Evolutionary conservation across 2,329 filamentous ascomycete species (phyloP), one percentile per base, ranked within the genome.

Genomic region (Tolypocladium sp.): DNA sequence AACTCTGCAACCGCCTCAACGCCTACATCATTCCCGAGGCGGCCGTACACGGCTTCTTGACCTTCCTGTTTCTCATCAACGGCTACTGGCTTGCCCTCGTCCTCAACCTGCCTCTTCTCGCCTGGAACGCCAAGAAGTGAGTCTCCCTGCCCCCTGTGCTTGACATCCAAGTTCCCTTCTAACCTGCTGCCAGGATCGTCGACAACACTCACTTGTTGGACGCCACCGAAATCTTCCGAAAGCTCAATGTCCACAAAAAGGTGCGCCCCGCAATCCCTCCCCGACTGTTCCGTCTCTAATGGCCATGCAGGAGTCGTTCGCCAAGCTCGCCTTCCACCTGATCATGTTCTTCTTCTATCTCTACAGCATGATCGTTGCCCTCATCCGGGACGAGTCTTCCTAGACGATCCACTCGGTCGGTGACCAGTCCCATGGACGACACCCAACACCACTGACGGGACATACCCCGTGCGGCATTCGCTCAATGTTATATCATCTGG

Each of bases 261-360:
- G 92, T 93, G 76, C 30, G 61, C 54, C 25, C 4, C 13, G 17
- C 2, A 22, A 33, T 27, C 41, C 30, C 25, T 42, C 33, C 25
- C 20, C 17, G 20, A 12, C 37, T 25, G 8, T 42, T 37, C 3
- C 25, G 17, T 40, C 25, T 58, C 66, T 72, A 65, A 74, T 61
- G 37, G 1, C 20, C 61, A 64, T 58, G 70, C 59, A 96, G 92
- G 94, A 99, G 85, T 97, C 94, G 0, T 99, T 99, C 76, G 88
- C 94, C 80, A 99, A 99, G 81, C 90, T 99, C 51, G 94, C 93
- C 59, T 99, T 99, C 83, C 94, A 99, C 77, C 82, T 99, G 62
- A 76, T 99, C 79, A 97, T 99, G 92, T 99, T 99, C 85, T 99
- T 99, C 87, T 99, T 97, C 85, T 99, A 99, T 80, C 89, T 99